These are phyloP conservation scores for Chlamydomonas applanata DNA, from an alignment of 139 green algal genomes.

Conservation along the genomic window DNA sequence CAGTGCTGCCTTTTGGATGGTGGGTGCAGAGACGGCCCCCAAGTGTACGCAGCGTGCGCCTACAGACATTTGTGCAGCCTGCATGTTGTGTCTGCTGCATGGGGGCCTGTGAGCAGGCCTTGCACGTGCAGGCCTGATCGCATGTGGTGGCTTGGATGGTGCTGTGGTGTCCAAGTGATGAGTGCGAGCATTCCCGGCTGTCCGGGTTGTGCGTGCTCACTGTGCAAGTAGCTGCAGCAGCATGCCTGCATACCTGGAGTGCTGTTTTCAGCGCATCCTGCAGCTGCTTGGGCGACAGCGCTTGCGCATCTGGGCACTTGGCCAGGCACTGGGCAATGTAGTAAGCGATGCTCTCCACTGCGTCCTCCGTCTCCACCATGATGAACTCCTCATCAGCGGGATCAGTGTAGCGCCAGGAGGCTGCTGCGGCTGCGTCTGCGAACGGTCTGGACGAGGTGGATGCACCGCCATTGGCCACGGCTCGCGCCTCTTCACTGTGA, in stretches of 20 bases:
- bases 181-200: too few relatives aligned
- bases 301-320: constrained; percentile 8
- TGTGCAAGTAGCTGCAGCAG: too few relatives aligned
- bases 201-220: too few relatives aligned
- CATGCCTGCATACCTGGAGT: constrained; percentile 7
- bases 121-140: too few relatives aligned
- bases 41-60: too few relatives aligned
- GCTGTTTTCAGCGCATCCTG: constrained; percentile 11
- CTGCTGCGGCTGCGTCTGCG: neutral
- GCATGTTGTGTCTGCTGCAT: too few relatives aligned
- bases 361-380: constrained; percentile 6
- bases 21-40: too few relatives aligned
- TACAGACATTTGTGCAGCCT: too few relatives aligned
- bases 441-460: neutral
- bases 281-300: constrained; percentile 16
- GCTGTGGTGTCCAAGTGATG: too few relatives aligned
- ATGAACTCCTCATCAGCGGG: neutral
- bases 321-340: constrained; percentile 21
- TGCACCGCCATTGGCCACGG: neutral
- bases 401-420: neutral
- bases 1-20: too few relatives aligned
- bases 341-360: constrained; percentile 19
- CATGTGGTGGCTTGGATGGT: too few relatives aligned
- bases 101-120: too few relatives aligned
- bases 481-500: neutral